phyloP scores from a whole-genome alignment of 2,329 filamentous ascomycete genomes.

The Purpureocillium lavendulum region DNA sequence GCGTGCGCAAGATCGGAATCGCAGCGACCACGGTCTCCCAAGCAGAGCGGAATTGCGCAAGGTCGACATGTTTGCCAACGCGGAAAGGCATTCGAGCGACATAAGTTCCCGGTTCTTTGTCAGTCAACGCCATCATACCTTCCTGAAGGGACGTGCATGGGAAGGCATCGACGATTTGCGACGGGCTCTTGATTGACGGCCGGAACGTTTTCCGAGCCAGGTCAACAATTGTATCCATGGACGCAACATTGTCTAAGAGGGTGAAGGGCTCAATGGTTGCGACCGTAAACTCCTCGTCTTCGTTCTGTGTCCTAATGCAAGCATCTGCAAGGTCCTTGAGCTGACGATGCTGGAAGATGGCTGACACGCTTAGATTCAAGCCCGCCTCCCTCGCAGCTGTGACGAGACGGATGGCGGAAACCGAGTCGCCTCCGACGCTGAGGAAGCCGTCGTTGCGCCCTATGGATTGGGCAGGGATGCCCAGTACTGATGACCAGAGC shows the following conservation, averaged over 20 bases:
- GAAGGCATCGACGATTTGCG: constrained; percentile 20
- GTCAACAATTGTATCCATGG: background rate
- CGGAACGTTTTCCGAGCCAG: constrained; percentile 4
- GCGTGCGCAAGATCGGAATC: constrained; percentile 4
- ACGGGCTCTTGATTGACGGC: constrained; percentile 1
- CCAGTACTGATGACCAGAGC: background rate
- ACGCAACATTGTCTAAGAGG: constrained; percentile 4
- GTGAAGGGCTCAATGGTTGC: constrained; percentile 6
- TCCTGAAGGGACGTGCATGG: constrained; percentile 23
- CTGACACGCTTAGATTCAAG: background rate
- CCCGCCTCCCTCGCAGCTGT: background rate
- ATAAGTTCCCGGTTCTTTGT: constrained; percentile 11
- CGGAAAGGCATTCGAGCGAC: constrained; percentile 1
- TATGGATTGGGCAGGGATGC: background rate
- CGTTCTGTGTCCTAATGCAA: background rate
- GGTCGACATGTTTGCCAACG: background rate
- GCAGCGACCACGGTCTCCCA: constrained; percentile 1
- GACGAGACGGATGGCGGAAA: constrained; percentile 9
- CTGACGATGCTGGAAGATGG: constrained; percentile 2
- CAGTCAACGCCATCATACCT: constrained; percentile 17
- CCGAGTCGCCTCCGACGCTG: constrained; percentile 14
- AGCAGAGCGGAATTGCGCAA: background rate
- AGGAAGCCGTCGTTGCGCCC: constrained; percentile 11
- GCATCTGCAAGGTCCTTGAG: constrained; percentile 1
- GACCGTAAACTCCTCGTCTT: background rate